Conservation (phyloP, 176 grass and related monocot species). For the Microstegium vimineum region DNA sequence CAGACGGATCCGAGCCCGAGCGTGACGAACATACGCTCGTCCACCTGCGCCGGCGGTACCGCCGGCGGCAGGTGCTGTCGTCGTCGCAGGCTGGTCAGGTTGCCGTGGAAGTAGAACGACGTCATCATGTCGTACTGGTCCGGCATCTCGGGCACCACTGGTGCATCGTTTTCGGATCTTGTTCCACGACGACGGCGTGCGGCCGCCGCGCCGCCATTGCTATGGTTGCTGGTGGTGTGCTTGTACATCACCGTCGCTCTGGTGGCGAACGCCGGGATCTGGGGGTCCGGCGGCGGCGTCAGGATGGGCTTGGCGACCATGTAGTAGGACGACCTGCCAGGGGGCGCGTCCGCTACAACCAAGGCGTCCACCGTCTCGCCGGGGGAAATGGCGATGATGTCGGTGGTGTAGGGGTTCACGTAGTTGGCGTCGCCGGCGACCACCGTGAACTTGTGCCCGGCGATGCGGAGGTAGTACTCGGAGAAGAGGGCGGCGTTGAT, state of each 20-base stretch:
- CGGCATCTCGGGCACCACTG: not conserved
- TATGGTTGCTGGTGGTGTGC: too few species aligned
- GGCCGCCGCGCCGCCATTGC: too few species aligned
- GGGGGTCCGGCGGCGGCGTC: not conserved
- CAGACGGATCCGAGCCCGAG: not conserved
- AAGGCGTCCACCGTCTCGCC: constrained; percentile 15
- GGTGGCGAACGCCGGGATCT: not conserved
- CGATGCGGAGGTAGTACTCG: constrained; percentile 8
- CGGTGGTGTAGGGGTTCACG: constrained; percentile 10
- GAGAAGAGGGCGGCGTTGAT: constrained; percentile 10
- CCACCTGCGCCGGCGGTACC: not conserved
- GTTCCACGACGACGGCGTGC: too few species aligned
- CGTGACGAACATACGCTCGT: not conserved
- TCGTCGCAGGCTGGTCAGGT: not conserved
- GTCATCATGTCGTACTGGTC: not conserved
- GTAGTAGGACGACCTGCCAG: not conserved
- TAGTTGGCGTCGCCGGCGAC: constrained; percentile 20
- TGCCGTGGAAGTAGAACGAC: not conserved
- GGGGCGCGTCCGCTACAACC: not conserved
- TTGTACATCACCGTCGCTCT: not conserved
- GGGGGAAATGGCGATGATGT: not conserved
- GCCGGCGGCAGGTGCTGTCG: too few species aligned
- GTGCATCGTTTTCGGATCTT: too few species aligned
- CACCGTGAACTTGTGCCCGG: constrained; percentile 23
- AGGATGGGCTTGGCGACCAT: not conserved